Evolutionary conservation across 371 early-diverging fungal genomes (phyloP).

Genomic region (Mortierella sp.): DNA sequence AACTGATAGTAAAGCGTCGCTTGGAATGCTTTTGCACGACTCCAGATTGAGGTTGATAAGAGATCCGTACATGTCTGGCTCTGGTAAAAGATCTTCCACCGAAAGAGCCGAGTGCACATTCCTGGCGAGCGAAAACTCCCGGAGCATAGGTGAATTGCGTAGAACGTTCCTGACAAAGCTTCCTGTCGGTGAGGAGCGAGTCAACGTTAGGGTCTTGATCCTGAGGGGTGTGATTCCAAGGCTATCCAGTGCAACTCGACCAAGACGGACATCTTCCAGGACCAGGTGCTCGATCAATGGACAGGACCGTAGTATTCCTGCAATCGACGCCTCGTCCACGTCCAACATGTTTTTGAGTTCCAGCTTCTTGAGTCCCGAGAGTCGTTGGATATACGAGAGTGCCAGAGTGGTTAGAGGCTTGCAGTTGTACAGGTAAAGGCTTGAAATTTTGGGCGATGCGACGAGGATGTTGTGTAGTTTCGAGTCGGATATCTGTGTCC

Average conservation of each 20-base stretch:
- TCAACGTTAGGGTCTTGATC: slow-evolving; percentile 28
- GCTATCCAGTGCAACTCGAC: slow-evolving; percentile 24
- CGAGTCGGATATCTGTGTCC: slow-evolving; percentile 34
- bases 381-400: slow-evolving; percentile 18
- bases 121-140: slow-evolving; percentile 47
- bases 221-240: slow-evolving; percentile 23
- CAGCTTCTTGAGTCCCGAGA: slow-evolving; percentile 21
- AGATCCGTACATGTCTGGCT: slow-evolving; percentile 19
- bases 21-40: slow-evolving; percentile 42
- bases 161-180: slow-evolving; percentile 38
- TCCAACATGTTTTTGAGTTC: slow-evolving; percentile 45
- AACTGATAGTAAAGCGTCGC: slow-evolving; percentile 17
- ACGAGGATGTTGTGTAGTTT: slow-evolving; percentile 26
- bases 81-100: slow-evolving; percentile 26
- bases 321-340: slow-evolving; percentile 31
- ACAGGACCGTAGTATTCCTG: slow-evolving; percentile 26
- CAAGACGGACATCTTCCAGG: slow-evolving; percentile 41
- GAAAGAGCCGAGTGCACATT: slow-evolving; percentile 25
- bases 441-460: slow-evolving; percentile 40
- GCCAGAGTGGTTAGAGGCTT: slow-evolving; percentile 27
- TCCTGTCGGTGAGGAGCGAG: slow-evolving; percentile 46
- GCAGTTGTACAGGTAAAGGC: slow-evolving; percentile 40
- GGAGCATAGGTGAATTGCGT: slow-evolving; percentile 31
- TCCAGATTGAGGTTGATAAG: slow-evolving; percentile 38
- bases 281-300: slow-evolving; percentile 33